Conservation (phyloP, 495 filamentous ascomycete genomes). For the Talaromyces trachyspermus region DNA sequence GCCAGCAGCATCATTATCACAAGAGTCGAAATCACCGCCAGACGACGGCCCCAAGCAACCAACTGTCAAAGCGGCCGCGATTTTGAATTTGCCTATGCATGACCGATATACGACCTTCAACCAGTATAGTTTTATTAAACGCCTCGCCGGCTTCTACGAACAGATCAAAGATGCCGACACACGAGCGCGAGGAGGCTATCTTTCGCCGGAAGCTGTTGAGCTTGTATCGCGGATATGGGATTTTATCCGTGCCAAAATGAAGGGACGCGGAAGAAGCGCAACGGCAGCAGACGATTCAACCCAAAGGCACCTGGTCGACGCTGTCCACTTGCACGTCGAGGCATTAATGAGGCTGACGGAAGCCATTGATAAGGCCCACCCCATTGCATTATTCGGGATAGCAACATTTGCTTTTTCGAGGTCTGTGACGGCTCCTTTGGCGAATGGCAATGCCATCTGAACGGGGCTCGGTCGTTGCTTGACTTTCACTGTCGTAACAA, state of each 20-base stretch:
- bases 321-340: slow-evolving; percentile 23
- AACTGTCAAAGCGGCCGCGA: slow-evolving; percentile 4
- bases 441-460: slow-evolving; percentile 26
- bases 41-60: background rate
- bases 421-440: slow-evolving; percentile 27
- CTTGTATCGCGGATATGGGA: slow-evolving; percentile 20
- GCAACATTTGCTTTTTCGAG: slow-evolving; percentile 30
- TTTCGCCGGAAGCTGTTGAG: slow-evolving; percentile 20
- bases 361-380: slow-evolving; percentile 24
- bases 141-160: slow-evolving; percentile 23
- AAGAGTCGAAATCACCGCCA: slow-evolving; percentile 4
- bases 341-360: slow-evolving; percentile 22
- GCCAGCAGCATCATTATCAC: slow-evolving; percentile 4
- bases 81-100: background rate
- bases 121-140: slow-evolving; percentile 27
- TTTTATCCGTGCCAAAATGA: slow-evolving; percentile 19
- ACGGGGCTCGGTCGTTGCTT: slow-evolving; percentile 26
- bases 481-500: slow-evolving; percentile 25
- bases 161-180: slow-evolving; percentile 15
- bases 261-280: slow-evolving; percentile 14
- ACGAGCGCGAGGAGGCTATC: slow-evolving; percentile 15
- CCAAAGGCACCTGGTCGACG: slow-evolving; percentile 4
- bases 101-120: slow-evolving; percentile 13
- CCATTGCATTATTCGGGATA: slow-evolving; percentile 26
- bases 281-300: slow-evolving; percentile 7